Conservation (phyloP, 1,284 basidiomycete genomes). For the Mycocalia duriaeana region DNA sequence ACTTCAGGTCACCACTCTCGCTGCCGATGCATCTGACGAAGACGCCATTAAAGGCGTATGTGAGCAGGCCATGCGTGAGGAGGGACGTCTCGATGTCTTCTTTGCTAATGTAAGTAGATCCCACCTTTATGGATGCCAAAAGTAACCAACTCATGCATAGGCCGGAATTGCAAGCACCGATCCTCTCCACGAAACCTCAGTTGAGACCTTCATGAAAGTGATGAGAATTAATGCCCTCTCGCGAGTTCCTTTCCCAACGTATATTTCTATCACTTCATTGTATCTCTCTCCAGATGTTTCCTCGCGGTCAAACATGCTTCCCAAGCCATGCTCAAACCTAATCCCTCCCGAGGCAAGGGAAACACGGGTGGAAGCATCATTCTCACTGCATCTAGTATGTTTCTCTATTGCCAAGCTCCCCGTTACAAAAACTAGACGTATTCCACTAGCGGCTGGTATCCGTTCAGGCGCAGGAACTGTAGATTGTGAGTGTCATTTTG, state of each 20-base stretch:
- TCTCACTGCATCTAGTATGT: constrained; percentile 80
- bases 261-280: not conserved
- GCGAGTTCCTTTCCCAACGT: constrained; percentile 36
- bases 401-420: not conserved
- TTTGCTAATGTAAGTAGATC: constrained; percentile 76
- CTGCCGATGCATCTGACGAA: constrained; percentile 84
- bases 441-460: constrained; percentile 71
- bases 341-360: constrained; percentile 62
- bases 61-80: constrained; percentile 69
- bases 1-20: constrained; percentile 61
- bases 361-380: constrained; percentile 80
- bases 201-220: constrained; percentile 67
- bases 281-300: constrained; percentile 59
- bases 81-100: constrained; percentile 87
- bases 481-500: constrained; percentile 59
- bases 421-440: constrained; percentile 3
- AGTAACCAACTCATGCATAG: constrained; percentile 32
- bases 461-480: constrained; percentile 81
- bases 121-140: not conserved
- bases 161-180: constrained; percentile 54
- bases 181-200: constrained; percentile 52
- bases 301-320: constrained; percentile 88
- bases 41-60: constrained; percentile 66
- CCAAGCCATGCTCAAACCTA: constrained; percentile 70
- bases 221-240: constrained; percentile 82